Base-by-base conservation (phyloP, 1,139 yeast genomes). In the Hansenula sp. region DNA sequence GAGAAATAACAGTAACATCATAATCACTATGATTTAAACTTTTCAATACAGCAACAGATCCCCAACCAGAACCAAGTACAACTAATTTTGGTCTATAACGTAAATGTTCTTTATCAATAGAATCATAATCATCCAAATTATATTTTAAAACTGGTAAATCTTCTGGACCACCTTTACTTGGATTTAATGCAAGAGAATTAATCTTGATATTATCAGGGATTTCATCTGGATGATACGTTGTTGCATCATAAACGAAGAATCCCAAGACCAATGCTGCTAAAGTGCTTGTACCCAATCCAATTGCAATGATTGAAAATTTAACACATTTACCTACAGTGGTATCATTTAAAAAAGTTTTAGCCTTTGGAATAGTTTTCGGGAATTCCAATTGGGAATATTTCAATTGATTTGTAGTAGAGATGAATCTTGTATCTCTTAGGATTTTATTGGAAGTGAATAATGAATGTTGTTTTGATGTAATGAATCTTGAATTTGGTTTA, bases 101-200 rank as follows among this genome's bases (percentile, higher is more conserved):
- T 13, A 68, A 52, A 12, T 59, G 53, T 43, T 66, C 68, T 52
- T 72, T 72, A 12, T 60, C 67, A 8, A 65, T 69, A 17, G 66
- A 57, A 55, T 81, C 86, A 44, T 70, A 71, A 34, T 75, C 74
- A 54, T 80, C 86, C 42, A 81, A 61, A 47, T 72, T 72, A 33
- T 73, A 68, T 33, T 69, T 69, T 45, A 78, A 65, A 31, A 81
- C 74, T 2, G 85, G 86, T 44, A 81, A 62, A 52, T 81, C 79
- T 57, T 81, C 83, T 21, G 87, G 86, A 1, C 88, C 88, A 6
- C 87, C 87, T n/a, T 58, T 59, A 30, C 67, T 65, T 18, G 86
- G 85, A 39, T 69, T 56, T 36, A 80, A 57, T 0, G 85, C 83
- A 24, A 69, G 63, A 16, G 65, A 59, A 7, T 81, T 75, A 18